phyloP scores from a whole-genome alignment of 2,329 filamentous ascomycete genomes.

The Trichophyton rubrum region DNA sequence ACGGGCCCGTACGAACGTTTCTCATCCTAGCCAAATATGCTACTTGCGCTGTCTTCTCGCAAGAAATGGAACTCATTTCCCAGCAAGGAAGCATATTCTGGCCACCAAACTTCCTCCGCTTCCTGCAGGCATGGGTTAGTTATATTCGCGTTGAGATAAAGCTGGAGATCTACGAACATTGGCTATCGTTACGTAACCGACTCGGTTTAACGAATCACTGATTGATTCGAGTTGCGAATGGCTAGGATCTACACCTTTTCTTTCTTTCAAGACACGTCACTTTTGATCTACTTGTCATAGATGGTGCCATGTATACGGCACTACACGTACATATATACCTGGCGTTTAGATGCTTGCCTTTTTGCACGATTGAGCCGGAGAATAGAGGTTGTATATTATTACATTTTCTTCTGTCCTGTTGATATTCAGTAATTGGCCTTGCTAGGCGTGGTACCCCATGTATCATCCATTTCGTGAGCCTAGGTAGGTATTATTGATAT shows the following conservation, averaged over 20 bases:
- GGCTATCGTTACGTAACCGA: constrained; percentile 39
- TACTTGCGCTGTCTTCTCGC: constrained; percentile 49
- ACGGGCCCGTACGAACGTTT: constrained; percentile 50
- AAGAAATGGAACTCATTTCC: constrained; percentile 41
- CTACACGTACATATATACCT: background rate
- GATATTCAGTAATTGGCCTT: background rate
- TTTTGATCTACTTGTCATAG: background rate
- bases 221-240: background rate
- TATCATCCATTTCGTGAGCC: too few relatives aligned
- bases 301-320: background rate
- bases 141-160: constrained; percentile 47
- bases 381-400: background rate
- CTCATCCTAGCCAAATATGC: constrained; percentile 54
- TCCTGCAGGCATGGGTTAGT: constrained; percentile 40
- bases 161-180: constrained; percentile 46
- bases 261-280: background rate
- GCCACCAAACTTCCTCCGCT: constrained; percentile 40
- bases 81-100: constrained; percentile 40
- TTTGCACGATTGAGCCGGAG: background rate
- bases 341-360: background rate
- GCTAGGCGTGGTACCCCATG: too few relatives aligned
- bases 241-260: background rate
- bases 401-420: background rate
- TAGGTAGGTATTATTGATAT: too few relatives aligned
- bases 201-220: constrained; percentile 30